Conservation (phyloP, 345 rosid species). For the Populus alba region DNA sequence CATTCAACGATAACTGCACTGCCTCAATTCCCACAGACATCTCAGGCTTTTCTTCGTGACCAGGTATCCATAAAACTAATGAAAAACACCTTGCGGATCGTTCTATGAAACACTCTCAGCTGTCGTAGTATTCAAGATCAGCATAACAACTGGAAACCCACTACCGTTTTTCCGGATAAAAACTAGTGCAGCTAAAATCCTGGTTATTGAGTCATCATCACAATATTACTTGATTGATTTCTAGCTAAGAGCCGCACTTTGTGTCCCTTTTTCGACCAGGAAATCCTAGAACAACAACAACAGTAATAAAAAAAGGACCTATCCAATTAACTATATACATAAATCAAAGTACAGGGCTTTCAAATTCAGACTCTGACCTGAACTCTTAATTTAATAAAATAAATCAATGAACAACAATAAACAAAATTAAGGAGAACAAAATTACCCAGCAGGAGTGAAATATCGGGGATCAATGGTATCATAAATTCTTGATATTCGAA, state of each 20-base stretch:
- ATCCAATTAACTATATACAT: not conserved
- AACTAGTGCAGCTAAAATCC: not conserved
- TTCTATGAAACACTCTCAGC: not conserved
- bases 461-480: slow-evolving; percentile 10
- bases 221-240: not conserved
- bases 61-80: not conserved
- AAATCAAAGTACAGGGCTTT: not conserved
- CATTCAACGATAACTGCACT: not conserved
- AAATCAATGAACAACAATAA: not conserved
- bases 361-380: not conserved
- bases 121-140: not conserved
- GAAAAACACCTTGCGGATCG: not conserved
- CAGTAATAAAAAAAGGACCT: not conserved
- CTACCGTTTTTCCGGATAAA: not conserved
- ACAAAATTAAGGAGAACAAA: not conserved
- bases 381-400: not conserved
- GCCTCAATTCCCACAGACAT: not conserved
- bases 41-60: not conserved
- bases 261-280: not conserved
- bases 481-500: slow-evolving; percentile 54
- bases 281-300: too few species aligned
- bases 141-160: not conserved
- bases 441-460: slow-evolving; percentile 4
- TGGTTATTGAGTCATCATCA: not conserved
- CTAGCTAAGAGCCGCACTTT: not conserved